These are phyloP conservation scores for Paramarasmius palmivorus DNA, from an alignment of 1,284 basidiomycete species.

Conservation along the genomic window DNA sequence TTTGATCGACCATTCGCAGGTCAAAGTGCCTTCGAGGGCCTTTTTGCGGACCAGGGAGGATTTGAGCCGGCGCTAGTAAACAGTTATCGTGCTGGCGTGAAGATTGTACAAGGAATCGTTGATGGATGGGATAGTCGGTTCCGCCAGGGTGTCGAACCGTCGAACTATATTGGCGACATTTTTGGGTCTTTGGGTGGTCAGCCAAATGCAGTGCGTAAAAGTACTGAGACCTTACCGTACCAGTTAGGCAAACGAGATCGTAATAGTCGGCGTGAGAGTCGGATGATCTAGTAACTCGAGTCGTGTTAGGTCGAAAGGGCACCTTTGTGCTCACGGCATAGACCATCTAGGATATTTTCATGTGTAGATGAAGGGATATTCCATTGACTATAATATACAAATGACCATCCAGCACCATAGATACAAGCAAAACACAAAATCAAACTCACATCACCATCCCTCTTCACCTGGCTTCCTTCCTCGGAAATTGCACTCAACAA, in stretches of 20 bases:
- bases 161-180: constrained; percentile 13
- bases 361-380: too few relatives aligned
- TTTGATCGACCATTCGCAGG: constrained; percentile 41
- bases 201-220: constrained; percentile 16
- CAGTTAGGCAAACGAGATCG: background rate
- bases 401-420: too few relatives aligned
- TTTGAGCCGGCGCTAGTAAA: constrained; percentile 26
- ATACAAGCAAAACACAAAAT: too few relatives aligned
- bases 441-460: constrained; percentile 38
- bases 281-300: too few relatives aligned
- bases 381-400: too few relatives aligned
- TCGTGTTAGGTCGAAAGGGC: too few relatives aligned
- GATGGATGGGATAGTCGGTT: constrained; percentile 27
- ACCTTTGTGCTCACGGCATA: too few relatives aligned
- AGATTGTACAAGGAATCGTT: constrained; percentile 31
- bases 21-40: constrained; percentile 24
- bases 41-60: constrained; percentile 18
- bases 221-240: background rate
- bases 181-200: constrained; percentile 19
- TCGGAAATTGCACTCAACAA: constrained; percentile 76
- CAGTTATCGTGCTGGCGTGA: constrained; percentile 28
- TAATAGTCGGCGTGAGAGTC: too few relatives aligned
- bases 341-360: too few relatives aligned
- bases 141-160: constrained; percentile 20
- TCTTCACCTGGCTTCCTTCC: constrained; percentile 49